Evolutionary conservation across 2,329 filamentous ascomycete genomes (phyloP).

Genomic region (Cladophialophora immunda): DNA sequence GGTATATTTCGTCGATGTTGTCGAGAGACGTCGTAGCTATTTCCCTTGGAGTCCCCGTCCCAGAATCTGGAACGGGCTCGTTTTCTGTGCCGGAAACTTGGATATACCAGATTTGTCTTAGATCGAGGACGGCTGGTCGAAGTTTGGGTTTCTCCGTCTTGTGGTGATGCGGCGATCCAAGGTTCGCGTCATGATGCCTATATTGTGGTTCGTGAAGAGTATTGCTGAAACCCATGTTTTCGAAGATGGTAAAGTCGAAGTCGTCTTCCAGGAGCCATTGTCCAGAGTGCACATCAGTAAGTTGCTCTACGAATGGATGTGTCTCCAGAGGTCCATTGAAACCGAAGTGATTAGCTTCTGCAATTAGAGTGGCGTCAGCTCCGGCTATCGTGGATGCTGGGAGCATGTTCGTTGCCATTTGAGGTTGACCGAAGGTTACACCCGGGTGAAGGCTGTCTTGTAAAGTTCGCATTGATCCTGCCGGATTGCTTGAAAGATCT

Average conservation of each 20-base stretch:
- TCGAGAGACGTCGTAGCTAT: neutral
- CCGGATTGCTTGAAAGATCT: neutral
- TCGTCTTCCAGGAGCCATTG: constrained; percentile 30
- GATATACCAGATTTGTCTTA: constrained; percentile 22
- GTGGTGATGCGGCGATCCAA: neutral
- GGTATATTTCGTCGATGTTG: constrained; percentile 28
- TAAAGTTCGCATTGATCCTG: neutral
- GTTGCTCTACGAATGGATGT: neutral
- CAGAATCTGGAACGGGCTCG: constrained; percentile 19
- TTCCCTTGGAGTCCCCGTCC: constrained; percentile 11
- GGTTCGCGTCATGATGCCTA: neutral
- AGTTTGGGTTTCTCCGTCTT: neutral
- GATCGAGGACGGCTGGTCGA: constrained; percentile 20
- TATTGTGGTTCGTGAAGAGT: neutral
- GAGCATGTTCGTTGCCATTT: neutral
- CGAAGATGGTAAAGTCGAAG: constrained; percentile 29
- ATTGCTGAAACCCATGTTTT: constrained; percentile 3
- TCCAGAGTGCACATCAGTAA: constrained; percentile 8
- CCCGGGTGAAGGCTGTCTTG: neutral
- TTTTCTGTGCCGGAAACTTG: constrained; percentile 11
- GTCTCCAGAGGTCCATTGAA: constrained; percentile 1
- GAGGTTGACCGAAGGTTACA: neutral
- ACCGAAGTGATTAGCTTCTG: neutral
- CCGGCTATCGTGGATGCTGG: neutral
- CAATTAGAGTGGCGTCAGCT: neutral